Conservation (phyloP, 2,329 filamentous ascomycete genomes). For the Fusarium pseudocircinatum region DNA sequence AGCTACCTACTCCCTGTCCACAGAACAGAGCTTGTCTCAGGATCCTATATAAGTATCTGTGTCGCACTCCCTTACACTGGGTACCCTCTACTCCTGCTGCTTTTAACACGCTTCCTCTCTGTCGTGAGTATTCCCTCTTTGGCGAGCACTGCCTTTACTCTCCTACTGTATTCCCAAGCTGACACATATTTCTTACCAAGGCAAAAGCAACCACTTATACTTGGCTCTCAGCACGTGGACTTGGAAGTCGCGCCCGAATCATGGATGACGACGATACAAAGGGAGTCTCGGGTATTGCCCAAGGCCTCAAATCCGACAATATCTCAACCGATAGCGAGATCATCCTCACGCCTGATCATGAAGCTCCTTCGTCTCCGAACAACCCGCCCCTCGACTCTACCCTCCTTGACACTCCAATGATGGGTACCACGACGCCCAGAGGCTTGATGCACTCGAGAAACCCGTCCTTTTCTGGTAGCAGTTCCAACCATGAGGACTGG, state of each 20-base stretch:
- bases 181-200: not conserved
- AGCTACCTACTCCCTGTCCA: not conserved
- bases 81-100: not conserved
- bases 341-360: slow-evolving; percentile 54
- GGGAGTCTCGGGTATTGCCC: slow-evolving; percentile 20
- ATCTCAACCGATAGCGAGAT: slow-evolving; percentile 50
- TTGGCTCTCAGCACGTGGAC: slow-evolving; percentile 2
- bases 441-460: slow-evolving; percentile 76
- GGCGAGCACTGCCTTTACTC: not conserved
- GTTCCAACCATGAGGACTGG: slow-evolving; percentile 88
- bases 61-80: slow-evolving; percentile 10
- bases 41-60: slow-evolving; percentile 21
- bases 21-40: slow-evolving; percentile 2
- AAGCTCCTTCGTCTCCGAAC: slow-evolving; percentile 50
- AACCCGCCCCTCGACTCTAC: slow-evolving; percentile 57
- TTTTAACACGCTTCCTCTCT: not conserved
- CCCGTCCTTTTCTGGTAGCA: slow-evolving; percentile 83
- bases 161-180: not conserved
- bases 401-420: slow-evolving; percentile 60
- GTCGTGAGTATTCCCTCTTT: slow-evolving; percentile 1
- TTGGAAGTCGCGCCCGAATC: not conserved
- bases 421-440: slow-evolving; percentile 56
- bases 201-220: not conserved
- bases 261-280: slow-evolving; percentile 46
- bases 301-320: slow-evolving; percentile 37